Percentiles rank a stretch among this genome's conserved stretches.
These are phyloP conservation scores for Thuja plicata DNA, from an alignment of 83 land plant species.

Conservation along the genomic window DNA sequence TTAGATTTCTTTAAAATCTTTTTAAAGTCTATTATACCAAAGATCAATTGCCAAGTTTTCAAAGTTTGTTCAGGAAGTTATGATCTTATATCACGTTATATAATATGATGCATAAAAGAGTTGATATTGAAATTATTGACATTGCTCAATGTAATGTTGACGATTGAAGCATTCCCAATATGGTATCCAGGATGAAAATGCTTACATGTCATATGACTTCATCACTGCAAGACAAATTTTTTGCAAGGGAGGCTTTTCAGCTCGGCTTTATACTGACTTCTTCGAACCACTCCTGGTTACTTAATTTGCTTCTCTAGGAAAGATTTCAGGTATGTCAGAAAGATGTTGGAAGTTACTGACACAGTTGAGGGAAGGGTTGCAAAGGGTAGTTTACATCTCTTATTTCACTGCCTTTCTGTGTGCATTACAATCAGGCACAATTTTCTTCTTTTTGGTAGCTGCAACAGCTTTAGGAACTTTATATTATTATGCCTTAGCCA, in stretches of 20 bases:
- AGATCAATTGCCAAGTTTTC: background rate
- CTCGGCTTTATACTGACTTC: slow-evolving; percentile 28
- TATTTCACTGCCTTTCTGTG: background rate
- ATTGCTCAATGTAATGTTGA: background rate
- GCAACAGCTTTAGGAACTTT: slow-evolving; percentile 46
- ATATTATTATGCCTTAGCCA: slow-evolving; percentile 49
- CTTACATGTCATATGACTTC: slow-evolving; percentile 31
- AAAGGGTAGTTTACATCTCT: slow-evolving; percentile 15
- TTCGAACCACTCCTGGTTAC: slow-evolving; percentile 47
- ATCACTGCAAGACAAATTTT: slow-evolving; percentile 51
- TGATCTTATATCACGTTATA: background rate
- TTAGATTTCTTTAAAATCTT: background rate
- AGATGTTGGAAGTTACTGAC: background rate
- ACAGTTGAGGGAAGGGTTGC: background rate
- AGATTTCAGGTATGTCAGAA: slow-evolving; percentile 31
- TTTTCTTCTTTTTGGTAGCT: slow-evolving; percentile 16
- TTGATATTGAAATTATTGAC: background rate
- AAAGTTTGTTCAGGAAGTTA: background rate
- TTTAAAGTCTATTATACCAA: background rate
- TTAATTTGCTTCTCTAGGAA: slow-evolving; percentile 43
- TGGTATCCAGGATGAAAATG: slow-evolving; percentile 31
- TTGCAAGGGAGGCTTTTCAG: slow-evolving; percentile 29
- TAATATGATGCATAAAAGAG: background rate
- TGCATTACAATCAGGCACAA: background rate
- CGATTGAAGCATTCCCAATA: slow-evolving; percentile 6